Base-by-base conservation (phyloP, 2,329 filamentous ascomycete species). In the Ambrosiella beaveri region DNA sequence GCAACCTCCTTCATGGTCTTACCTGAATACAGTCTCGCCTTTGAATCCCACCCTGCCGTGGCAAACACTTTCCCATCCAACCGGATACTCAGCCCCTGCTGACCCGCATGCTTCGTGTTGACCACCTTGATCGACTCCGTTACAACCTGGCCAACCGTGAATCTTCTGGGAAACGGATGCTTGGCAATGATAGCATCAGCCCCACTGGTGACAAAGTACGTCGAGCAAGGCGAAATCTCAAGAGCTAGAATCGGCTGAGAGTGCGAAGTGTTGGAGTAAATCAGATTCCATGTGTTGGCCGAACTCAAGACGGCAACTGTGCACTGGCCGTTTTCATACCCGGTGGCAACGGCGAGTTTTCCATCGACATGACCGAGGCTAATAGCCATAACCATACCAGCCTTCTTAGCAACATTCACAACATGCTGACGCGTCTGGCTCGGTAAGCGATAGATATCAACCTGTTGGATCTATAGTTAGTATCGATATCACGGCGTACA, bases 1-100 rank as follows among this genome's bases (percentile, higher is more conserved):
- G 91, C 93, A 9, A 97, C 70, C 69, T 97, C 90, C 65, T 84
- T 86, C 74, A 97, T 76, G 0, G 82, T 85, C 69, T 85, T 88
- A 52, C 77, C 71, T 2, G 85, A 85, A 68, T 97, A 98, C 1
- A 97, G 82, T 7, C 93, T 76, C 1, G 90, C 74, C 53, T 82
- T 80, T 1, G 81, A 78, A 68, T 98, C 93, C 93, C 93, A 98
- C 2, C 93, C 93, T 0, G 88, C 91, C 0, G 91, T 97, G 2
- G 86, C 88, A 63, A 96, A 85, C 3, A 98, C 77, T 62, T 80
- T 84, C 2, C 82, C 86, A 67, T 98, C 93, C 1, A 81, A 84
- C 12, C 93, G 81, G 27, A 96, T 76, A 2, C 71, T 73, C 6
- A 98, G 71, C 9, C 82, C 80, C 69, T 98, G 93, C 68, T 97